phyloP scores from a whole-genome alignment of 129 eudicot genomes.

The Glebionis coronaria region DNA sequence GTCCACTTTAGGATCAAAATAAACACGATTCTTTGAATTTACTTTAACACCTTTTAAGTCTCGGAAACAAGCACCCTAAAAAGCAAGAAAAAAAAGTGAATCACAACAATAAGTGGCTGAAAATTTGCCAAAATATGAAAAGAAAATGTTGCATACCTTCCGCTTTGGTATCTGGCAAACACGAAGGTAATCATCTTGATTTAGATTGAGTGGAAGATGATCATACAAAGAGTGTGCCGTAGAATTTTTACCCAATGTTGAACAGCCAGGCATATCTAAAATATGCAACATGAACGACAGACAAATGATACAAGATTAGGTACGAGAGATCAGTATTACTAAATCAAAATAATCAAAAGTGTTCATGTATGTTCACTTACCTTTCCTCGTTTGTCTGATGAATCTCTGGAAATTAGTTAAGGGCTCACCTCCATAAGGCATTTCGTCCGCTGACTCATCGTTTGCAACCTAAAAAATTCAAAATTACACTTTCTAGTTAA shows the following conservation, averaged over 20 bases:
- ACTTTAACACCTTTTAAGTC: slow-evolving; percentile 54
- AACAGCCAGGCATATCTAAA: slow-evolving; percentile 39
- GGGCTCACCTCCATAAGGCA: too few species aligned
- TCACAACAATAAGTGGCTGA: not conserved
- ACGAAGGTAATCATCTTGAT: slow-evolving; percentile 60
- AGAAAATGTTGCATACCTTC: slow-evolving; percentile 40
- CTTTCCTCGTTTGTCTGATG: too few species aligned
- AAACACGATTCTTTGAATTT: slow-evolving; percentile 42
- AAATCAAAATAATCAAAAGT: too few species aligned
- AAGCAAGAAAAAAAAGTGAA: not conserved
- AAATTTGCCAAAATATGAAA: too few species aligned
- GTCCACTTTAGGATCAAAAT: slow-evolving; percentile 53
- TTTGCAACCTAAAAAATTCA: too few species aligned
- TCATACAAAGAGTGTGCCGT: slow-evolving; percentile 37
- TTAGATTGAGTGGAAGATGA: slow-evolving; percentile 57
- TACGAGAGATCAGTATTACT: too few species aligned
- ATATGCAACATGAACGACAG: too few species aligned
- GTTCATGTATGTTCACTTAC: too few species aligned
- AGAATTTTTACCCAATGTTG: not conserved
- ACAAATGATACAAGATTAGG: too few species aligned
- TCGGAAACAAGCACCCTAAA: slow-evolving; percentile 72
- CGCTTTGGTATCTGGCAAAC: slow-evolving; percentile 54
- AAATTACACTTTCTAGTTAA: slow-evolving; percentile 32
- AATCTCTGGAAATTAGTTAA: too few species aligned
- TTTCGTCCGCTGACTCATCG: too few species aligned